A percentile compares a stretch with the other conserved stretches of the same genome.
Evolutionary conservation across 1,284 basidiomycete genomes (phyloP).

Genomic region (Papiliotrema fonsecae): DNA sequence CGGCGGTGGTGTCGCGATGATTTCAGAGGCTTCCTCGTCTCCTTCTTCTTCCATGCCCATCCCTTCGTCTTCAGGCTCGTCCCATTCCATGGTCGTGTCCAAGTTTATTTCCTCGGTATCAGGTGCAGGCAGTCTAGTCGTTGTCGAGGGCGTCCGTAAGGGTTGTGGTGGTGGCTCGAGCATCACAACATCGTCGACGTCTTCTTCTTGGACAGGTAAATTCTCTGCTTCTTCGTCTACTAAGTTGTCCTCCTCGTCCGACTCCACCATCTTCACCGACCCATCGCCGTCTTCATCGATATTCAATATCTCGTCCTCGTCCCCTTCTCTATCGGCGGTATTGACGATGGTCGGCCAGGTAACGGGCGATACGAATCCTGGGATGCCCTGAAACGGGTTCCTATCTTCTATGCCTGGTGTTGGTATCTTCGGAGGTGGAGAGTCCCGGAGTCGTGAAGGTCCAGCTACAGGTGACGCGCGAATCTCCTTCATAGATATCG

Average conservation of each 20-base stretch:
- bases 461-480: background rate
- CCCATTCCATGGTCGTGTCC: constrained; percentile 29
- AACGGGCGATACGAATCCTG: constrained; percentile 20
- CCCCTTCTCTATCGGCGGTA: constrained; percentile 11
- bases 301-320: background rate
- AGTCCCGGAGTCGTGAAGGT: background rate
- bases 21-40: constrained; percentile 17
- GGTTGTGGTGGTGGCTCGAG: constrained; percentile 7
- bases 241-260: constrained; percentile 10
- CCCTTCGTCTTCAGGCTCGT: constrained; percentile 43
- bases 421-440: background rate
- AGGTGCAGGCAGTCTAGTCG: background rate
- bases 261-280: background rate
- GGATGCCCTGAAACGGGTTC: constrained; percentile 14
- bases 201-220: constrained; percentile 3
- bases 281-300: constrained; percentile 1
- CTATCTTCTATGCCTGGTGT: background rate
- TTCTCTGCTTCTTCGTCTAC: background rate
- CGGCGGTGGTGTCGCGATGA: constrained; percentile 2
- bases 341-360: constrained; percentile 36
- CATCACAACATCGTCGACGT: constrained; percentile 16
- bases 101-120: constrained; percentile 25
- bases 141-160: background rate
- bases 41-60: constrained; percentile 46
- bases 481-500: no score